phyloP scores from a whole-genome alignment of 2,329 filamentous ascomycete species.

The Leptographium wingfieldii region DNA sequence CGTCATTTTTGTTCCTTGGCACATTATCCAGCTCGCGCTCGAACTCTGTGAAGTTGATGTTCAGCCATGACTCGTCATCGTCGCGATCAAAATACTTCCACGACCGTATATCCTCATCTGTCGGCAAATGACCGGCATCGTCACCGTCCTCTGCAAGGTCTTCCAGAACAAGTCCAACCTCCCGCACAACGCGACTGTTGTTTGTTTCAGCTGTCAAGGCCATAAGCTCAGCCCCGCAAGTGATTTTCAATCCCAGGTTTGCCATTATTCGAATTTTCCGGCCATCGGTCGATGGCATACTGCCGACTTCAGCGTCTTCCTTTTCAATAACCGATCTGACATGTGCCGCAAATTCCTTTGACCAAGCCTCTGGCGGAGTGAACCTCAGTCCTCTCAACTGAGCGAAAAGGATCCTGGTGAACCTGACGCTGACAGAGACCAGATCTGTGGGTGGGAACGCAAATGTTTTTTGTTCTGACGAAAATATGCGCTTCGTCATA shows the following conservation, averaged over 20 bases:
- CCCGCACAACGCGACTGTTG: conserved; percentile 56
- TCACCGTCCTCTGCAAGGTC: conserved; percentile 64
- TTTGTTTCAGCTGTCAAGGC: conserved; percentile 53
- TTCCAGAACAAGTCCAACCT: conserved; percentile 63
- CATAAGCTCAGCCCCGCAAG: conserved; percentile 85
- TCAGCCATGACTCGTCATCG: conserved; percentile 82
- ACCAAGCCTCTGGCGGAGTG: conserved; percentile 45
- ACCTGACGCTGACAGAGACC: conserved; percentile 64
- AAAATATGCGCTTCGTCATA: conserved; percentile 54
- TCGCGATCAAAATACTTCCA: conserved; percentile 55
- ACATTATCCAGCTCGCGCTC: conserved; percentile 60
- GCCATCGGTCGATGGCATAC: background rate
- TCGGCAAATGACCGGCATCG: conserved; percentile 43
- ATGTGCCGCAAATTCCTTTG: conserved; percentile 19
- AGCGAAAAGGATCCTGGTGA: conserved; percentile 82
- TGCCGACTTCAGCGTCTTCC: background rate
- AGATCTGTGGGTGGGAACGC: conserved; percentile 65
- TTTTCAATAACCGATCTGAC: conserved; percentile 14
- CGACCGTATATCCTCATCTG: conserved; percentile 53
- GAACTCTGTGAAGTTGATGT: conserved; percentile 84
- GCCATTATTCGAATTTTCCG: conserved; percentile 25
- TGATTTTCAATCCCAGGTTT: conserved; percentile 78
- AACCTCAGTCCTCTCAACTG: conserved; percentile 84
- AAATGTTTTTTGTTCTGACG: conserved; percentile 17
- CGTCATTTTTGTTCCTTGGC: background rate